Evolutionary conservation across 768 basidiomycete species (phyloP), one percentile per base, ranked within the genome.

Genomic region (Tricholoma hemisulphureum): DNA sequence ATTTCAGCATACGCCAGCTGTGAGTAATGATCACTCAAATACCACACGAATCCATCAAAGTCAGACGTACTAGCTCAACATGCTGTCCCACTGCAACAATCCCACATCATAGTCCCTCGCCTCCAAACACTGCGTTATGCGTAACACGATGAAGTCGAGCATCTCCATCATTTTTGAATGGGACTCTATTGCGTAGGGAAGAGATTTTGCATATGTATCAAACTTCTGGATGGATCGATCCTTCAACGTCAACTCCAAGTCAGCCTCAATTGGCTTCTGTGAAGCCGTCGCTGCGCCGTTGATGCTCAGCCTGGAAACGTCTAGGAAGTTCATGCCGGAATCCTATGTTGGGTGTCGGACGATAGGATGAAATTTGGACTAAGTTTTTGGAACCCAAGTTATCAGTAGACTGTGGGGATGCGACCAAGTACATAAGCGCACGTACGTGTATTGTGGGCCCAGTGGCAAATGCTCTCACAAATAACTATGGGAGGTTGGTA

Each of bases 81-180:
- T 86, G 64, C 80, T 82, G 66, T 88, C 91, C 91, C 90, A 87
- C 75, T 91, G 88, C 45, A 86, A 59, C 58, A 94, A 81, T 6
- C 91, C 91, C 53, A 87, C 82, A 35, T 92, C 90, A 71, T 84
- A 95, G 69, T 95, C 93, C 65, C 84, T 85, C 3, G 92, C 91
- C 60, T 88, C 82, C 20, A 91, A 76, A 54, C 86, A 84, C 69
- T 95, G 91, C 2, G 80, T 76, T 26, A 94, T 77, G 35, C 87
- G 82, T 63, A 83, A 62, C 60, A 87, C 69, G 69, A 91, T 84
- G 61, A 88, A 83, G 61, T 93, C 89, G 49, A 95, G 80, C 66
- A 91, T 76, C 57, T 82, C 76, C 70, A 89, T 80, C 85, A 93
- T 89, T 66, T 83, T 83, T n/a, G 83, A 80, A 60, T 88, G 79